These are phyloP conservation scores for Lactarius tabidus DNA, from an alignment of 768 basidiomycete species.

Conservation along the genomic window DNA sequence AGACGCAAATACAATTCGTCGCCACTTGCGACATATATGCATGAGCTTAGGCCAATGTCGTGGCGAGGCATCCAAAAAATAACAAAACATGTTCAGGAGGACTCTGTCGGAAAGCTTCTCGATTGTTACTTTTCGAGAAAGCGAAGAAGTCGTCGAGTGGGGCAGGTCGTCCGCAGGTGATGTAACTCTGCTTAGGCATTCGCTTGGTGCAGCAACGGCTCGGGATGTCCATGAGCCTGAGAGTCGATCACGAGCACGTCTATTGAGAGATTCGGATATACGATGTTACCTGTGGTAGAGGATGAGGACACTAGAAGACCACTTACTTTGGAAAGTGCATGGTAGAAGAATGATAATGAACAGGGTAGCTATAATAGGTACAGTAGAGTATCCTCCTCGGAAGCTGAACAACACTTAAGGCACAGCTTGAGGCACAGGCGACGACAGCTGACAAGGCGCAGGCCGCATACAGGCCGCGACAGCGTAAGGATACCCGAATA, in stretches of 20 bases:
- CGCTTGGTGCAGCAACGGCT: not conserved
- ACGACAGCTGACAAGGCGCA: too few relatives aligned
- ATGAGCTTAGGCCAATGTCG: not conserved
- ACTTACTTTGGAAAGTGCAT: too few relatives aligned
- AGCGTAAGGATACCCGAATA: too few relatives aligned
- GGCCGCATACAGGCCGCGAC: too few relatives aligned
- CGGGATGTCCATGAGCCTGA: not conserved
- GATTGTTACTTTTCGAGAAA: not conserved
- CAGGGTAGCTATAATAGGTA: too few relatives aligned
- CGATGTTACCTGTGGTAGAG: too few relatives aligned
- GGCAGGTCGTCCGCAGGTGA: not conserved
- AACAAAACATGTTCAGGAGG: not conserved
- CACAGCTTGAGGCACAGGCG: too few relatives aligned
- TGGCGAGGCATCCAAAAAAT: not conserved
- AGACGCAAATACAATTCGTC: not conserved
- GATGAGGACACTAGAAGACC: too few relatives aligned
- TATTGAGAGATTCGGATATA: not conserved
- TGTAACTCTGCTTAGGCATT: not conserved
- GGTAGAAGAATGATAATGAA: too few relatives aligned
- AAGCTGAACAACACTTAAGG: too few relatives aligned
- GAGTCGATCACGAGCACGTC: not conserved
- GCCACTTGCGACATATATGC: not conserved
- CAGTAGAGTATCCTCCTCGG: too few relatives aligned
- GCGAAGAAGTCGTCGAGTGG: not conserved
- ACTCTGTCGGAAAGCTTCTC: not conserved